A percentile compares a stretch with the other conserved stretches of the same genome.
Conservation (phyloP, 1,139 yeast species). For the Spencermartinsiella ligniputridi region DNA sequence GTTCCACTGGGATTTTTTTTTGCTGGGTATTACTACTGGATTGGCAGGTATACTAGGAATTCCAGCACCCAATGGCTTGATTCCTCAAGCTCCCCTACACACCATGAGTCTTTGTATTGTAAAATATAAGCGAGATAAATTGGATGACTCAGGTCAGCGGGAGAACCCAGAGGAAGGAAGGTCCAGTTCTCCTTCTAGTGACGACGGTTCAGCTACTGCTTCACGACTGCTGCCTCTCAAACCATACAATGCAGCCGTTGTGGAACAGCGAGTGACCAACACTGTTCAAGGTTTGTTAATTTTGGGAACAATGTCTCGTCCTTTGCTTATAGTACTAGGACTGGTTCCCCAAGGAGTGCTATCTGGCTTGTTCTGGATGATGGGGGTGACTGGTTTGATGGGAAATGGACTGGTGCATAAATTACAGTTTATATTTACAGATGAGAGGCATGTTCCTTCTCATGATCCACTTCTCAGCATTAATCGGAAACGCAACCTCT, state of each 20-base stretch:
- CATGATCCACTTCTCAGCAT: constrained; percentile 34
- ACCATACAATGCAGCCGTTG: constrained; percentile 45
- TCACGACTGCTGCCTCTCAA: constrained; percentile 11
- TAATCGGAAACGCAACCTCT: constrained; percentile 37
- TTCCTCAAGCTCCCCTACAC: constrained; percentile 96
- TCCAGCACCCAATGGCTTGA: constrained; percentile 94
- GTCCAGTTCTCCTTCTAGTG: constrained; percentile 1
- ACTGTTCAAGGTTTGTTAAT: constrained; percentile 79
- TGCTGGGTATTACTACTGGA: constrained; percentile 83
- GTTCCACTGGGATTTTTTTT: constrained; percentile 88
- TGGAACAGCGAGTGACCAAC: constrained; percentile 85
- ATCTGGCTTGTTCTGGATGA: constrained; percentile 86
- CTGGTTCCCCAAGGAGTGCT: constrained; percentile 91
- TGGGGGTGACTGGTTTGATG: constrained; percentile 81
- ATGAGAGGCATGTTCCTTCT: constrained; percentile 37
- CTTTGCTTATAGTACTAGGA: constrained; percentile 73
- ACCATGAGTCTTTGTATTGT: constrained; percentile 71
- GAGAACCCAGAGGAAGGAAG: neutral
- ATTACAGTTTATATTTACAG: constrained; percentile 62
- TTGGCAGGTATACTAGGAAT: constrained; percentile 81
- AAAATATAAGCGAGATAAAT: constrained; percentile 32
- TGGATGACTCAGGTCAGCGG: constrained; percentile 1
- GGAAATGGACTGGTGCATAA: constrained; percentile 61
- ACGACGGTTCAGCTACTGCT: constrained; percentile 3
- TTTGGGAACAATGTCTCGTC: constrained; percentile 85